Evolutionary conservation across 2,329 filamentous ascomycete species (phyloP).

Genomic region (Sporothrix variecibatus): DNA sequence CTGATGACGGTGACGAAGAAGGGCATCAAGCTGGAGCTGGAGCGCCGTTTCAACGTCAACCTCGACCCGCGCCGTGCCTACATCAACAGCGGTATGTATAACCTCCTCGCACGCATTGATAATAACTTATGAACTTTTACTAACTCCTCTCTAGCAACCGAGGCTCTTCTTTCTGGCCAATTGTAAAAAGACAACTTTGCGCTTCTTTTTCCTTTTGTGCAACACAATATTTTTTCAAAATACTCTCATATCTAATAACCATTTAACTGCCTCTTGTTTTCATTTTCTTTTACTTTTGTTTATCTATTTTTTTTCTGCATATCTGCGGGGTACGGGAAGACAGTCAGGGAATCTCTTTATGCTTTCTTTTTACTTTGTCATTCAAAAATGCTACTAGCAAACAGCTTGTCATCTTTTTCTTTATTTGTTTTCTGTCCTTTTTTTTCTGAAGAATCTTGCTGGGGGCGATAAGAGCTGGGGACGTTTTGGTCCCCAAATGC

Average conservation of each 20-base stretch:
- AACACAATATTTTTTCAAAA: not conserved
- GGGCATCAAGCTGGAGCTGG: conserved; percentile 90
- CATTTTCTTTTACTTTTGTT: not conserved
- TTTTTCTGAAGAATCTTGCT: not conserved
- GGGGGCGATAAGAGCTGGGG: conserved; percentile 10
- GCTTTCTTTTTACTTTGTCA: conserved; percentile 1
- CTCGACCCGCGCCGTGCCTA: conserved; percentile 88
- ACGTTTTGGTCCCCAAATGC: not conserved
- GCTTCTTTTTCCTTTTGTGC: not conserved
- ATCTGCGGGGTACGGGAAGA: conserved; percentile 27
- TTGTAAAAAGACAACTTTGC: conserved; percentile 50
- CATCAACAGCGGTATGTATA: conserved; percentile 79
- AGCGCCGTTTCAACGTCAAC: conserved; percentile 82
- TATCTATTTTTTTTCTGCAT: conserved; percentile 23
- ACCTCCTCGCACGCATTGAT: not conserved
- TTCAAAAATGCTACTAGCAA: conserved; percentile 1
- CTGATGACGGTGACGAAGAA: conserved; percentile 99
- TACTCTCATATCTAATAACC: conserved; percentile 21
- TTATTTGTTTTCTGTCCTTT: not conserved
- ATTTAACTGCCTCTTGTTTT: conserved; percentile 4
- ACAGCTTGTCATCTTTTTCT: not conserved
- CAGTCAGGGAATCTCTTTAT: conserved; percentile 10
- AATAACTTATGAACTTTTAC: not conserved
- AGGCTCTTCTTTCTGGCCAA: conserved; percentile 76
- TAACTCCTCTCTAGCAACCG: conserved; percentile 58